Percentiles rank a stretch among this genome's conserved stretches.
Conservation (phyloP, 202 grass and related monocot species). For the Elaeis oleifera region DNA sequence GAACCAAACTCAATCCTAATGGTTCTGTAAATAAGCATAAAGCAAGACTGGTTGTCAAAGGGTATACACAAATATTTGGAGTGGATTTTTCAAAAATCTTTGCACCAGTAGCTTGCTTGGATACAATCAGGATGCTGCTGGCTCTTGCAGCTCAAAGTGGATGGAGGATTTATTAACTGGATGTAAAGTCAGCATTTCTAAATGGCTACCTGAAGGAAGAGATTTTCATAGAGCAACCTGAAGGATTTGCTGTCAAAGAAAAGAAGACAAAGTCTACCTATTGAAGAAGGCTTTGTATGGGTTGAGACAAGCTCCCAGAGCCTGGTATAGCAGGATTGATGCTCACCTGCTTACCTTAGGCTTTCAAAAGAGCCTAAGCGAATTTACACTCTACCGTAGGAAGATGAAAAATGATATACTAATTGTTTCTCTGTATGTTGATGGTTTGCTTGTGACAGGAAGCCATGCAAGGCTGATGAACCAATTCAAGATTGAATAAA, state of each 20-base stretch:
- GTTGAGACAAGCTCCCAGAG: too few species aligned
- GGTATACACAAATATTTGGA: neutral
- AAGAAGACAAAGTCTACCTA: slow-evolving; percentile 10
- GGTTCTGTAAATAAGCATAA: neutral
- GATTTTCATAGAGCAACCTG: slow-evolving; percentile 22
- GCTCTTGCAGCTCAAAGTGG: neutral
- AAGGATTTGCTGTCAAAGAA: slow-evolving; percentile 4
- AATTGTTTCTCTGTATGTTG: too few species aligned
- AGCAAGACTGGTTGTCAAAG: neutral
- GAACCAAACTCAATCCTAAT: slow-evolving; percentile 1
- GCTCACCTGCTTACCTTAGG: too few species aligned
- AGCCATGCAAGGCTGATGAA: too few species aligned
- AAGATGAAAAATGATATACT: too few species aligned
- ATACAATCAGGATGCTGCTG: neutral
- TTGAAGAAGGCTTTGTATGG: slow-evolving; percentile 1
- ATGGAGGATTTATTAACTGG: slow-evolving; percentile 8
- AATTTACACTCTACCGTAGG: too few species aligned
- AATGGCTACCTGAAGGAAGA: slow-evolving; percentile 19
- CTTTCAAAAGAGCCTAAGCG: too few species aligned
- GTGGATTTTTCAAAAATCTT: slow-evolving; percentile 9
- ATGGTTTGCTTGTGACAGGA: too few species aligned
- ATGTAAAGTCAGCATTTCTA: slow-evolving; percentile 29
- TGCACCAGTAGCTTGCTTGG: neutral
- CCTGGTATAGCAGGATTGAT: too few species aligned
- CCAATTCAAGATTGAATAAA: too few species aligned